phyloP scores from a whole-genome alignment of 768 basidiomycete species.

The Neoboletus subvelutipes region DNA sequence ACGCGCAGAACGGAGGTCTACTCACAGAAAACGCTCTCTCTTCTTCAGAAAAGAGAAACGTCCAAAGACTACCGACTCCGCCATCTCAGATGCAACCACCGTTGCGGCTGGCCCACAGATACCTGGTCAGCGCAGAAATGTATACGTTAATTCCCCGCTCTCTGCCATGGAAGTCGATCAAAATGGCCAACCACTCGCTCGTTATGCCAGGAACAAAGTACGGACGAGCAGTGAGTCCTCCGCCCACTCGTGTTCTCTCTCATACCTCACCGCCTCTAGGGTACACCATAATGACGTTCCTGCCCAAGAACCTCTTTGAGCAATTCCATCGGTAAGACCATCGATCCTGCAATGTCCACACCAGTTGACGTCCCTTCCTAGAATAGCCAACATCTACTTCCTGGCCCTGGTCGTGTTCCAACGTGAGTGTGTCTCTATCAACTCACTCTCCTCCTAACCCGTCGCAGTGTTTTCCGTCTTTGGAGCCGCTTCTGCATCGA shows the following conservation, averaged over 20 bases:
- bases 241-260: not conserved
- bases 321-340: conserved; percentile 80
- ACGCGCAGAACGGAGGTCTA: conserved; percentile 55
- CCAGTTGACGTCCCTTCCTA: conserved; percentile 26
- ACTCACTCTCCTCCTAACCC: conserved; percentile 10
- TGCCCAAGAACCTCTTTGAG: conserved; percentile 93
- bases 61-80: conserved; percentile 32
- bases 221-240: conserved; percentile 79
- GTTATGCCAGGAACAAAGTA: conserved; percentile 93
- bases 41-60: conserved; percentile 61
- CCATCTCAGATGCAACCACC: conserved; percentile 29
- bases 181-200: conserved; percentile 71
- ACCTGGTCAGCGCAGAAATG: conserved; percentile 60
- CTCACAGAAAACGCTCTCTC: conserved; percentile 47
- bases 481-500: conserved; percentile 79
- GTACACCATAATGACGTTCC: conserved; percentile 86
- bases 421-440: conserved; percentile 40
- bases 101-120: conserved; percentile 30
- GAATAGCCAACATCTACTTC: conserved; percentile 93
- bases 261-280: conserved; percentile 43
- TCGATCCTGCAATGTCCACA: not conserved
- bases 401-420: conserved; percentile 78
- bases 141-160: conserved; percentile 78
- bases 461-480: conserved; percentile 82
- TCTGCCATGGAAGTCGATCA: conserved; percentile 63